These are phyloP conservation scores for Ogataea ganodermae DNA, from an alignment of 805 yeast genomes.

Conservation along the genomic window DNA sequence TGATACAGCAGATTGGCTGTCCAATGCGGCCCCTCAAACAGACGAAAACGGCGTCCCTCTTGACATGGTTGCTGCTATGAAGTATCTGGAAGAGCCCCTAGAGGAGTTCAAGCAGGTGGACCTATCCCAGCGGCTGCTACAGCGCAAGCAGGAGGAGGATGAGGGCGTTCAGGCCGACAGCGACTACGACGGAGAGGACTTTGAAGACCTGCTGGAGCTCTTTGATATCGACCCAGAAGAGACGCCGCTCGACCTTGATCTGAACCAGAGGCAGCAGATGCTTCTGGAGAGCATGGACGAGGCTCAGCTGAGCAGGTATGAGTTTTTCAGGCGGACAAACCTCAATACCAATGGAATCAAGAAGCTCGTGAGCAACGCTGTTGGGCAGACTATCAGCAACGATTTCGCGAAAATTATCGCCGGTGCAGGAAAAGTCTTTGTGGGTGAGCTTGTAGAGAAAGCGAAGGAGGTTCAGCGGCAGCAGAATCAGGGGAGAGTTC, in stretches of 20 bases:
- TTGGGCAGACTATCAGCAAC: constrained; percentile 78
- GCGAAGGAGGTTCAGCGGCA: constrained; percentile 72
- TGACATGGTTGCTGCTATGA: constrained; percentile 30
- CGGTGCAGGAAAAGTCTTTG: constrained; percentile 83
- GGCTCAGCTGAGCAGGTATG: constrained; percentile 87
- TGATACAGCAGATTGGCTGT: not conserved
- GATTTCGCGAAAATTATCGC: constrained; percentile 80
- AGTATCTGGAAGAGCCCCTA: constrained; percentile 27
- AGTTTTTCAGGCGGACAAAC: constrained; percentile 79
- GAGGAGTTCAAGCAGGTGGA: constrained; percentile 25
- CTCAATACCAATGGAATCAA: constrained; percentile 73
- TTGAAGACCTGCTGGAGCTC: constrained; percentile 33
- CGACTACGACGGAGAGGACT: constrained; percentile 30
- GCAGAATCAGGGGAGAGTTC: constrained; percentile 45
- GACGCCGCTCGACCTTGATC: constrained; percentile 36
- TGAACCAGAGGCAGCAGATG: constrained; percentile 61
- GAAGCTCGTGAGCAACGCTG: constrained; percentile 73
- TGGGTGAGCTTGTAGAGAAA: constrained; percentile 86
- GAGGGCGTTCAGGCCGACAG: constrained; percentile 29
- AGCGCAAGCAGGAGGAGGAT: constrained; percentile 32
- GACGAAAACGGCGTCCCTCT: constrained; percentile 24
- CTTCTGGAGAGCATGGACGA: constrained; percentile 72
- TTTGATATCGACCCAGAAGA: constrained; percentile 37
- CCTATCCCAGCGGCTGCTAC: constrained; percentile 26
- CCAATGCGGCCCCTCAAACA: not conserved